These are phyloP conservation scores for Chlorencoelia australis DNA, from an alignment of 2,329 filamentous ascomycete genomes.

Conservation along the genomic window DNA sequence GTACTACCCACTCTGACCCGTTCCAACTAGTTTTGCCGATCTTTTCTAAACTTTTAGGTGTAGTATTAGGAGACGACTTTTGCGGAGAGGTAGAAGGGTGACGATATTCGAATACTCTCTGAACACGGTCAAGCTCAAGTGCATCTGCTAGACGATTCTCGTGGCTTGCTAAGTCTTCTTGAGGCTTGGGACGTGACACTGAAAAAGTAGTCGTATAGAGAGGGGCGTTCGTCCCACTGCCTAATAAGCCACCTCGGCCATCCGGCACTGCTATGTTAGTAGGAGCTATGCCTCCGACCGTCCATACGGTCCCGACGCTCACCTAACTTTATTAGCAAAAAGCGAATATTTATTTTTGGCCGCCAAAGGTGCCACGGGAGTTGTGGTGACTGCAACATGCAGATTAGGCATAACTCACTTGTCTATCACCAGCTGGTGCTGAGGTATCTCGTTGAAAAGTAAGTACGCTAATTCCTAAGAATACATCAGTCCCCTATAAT, in stretches of 20 bases:
- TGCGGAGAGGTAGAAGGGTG: conserved; percentile 18
- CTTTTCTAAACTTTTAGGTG: conserved; percentile 9
- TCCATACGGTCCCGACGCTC: conserved; percentile 65
- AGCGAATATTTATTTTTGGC: too few species aligned
- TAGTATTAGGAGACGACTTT: conserved; percentile 20
- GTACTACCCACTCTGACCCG: conserved; percentile 23
- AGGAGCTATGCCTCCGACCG: conserved; percentile 61
- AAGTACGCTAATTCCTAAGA: conserved; percentile 21
- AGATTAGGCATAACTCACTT: conserved; percentile 16
- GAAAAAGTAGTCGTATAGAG: conserved; percentile 45
- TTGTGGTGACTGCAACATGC: not conserved
- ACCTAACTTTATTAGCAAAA: conserved; percentile 31
- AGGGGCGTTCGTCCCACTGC: conserved; percentile 63
- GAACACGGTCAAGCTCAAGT: conserved; percentile 63
- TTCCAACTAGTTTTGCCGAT: conserved; percentile 27
- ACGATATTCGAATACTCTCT: conserved; percentile 52
- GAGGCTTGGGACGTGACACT: conserved; percentile 31
- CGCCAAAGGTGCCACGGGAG: not conserved
- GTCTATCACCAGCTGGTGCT: conserved; percentile 20
- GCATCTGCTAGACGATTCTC: conserved; percentile 69
- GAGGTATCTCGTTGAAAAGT: conserved; percentile 22
- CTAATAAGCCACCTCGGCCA: conserved; percentile 53
- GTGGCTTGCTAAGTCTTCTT: conserved; percentile 58
- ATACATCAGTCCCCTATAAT: conserved; percentile 5
- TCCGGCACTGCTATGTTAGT: conserved; percentile 45